Base-by-base conservation (phyloP, 1,284 basidiomycete genomes). In the Schizopora paradoxa region DNA sequence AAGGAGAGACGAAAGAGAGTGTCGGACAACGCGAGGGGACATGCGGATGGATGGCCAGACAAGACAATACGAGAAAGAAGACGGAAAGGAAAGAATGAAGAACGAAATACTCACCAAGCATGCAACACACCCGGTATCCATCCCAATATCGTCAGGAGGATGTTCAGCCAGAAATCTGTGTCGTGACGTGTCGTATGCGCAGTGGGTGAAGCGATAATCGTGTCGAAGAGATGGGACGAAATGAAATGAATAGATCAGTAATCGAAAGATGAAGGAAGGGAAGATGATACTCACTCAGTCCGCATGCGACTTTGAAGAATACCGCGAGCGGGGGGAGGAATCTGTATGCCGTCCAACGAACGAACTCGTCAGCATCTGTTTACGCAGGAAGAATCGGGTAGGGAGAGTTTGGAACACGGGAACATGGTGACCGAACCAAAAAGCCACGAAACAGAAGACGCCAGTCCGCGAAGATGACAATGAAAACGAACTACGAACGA, bases 41-140 rank as follows among this genome's bases (percentile, higher is more conserved):
- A n/a, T n/a, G n/a, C n/a, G n/a, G n/a, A n/a, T n/a, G n/a, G n/a
- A n/a, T n/a, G n/a, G n/a, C n/a, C n/a, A n/a, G n/a, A n/a, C n/a
- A n/a, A n/a, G n/a, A n/a, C n/a, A n/a, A n/a, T n/a, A n/a, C n/a
- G n/a, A n/a, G n/a, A n/a, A n/a, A n/a, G n/a, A n/a, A n/a, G n/a
- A n/a, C n/a, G n/a, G n/a, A n/a, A n/a, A n/a, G n/a, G n/a, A n/a
- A n/a, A n/a, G n/a, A n/a, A n/a, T n/a, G n/a, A n/a, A n/a, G n/a
- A n/a, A n/a, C n/a, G n/a, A 8, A 3, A 7, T 33, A 50, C 48
- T 31, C 38, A 51, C 50, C 50, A 51, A 16, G 50, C 50, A 31
- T 51, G 50, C 7, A 51, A 18, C 1, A 51, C 34, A 19, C 50
- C 50, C 5, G 50, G 50, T 34, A 51, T 51, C 50, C 50, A 51